Percentiles rank a stretch among this genome's conserved stretches.
These are phyloP conservation scores for Polytrichum formosum DNA, from an alignment of 225 moss, liverwort and hornwort genomes.

Conservation along the genomic window DNA sequence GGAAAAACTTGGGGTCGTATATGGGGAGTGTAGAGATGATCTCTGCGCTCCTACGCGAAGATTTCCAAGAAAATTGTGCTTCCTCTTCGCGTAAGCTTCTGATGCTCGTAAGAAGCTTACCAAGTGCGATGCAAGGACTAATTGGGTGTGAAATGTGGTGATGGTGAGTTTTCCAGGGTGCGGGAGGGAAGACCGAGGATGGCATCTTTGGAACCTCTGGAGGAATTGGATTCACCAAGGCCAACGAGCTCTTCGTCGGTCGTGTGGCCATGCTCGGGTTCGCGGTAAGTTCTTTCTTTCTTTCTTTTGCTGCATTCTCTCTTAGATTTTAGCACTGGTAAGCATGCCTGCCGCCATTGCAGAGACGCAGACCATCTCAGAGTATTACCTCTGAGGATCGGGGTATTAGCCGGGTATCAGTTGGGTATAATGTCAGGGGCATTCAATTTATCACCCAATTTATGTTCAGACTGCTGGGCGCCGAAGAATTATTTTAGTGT, in stretches of 20 bases:
- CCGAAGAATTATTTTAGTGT: too few relatives aligned
- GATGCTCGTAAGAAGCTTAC: not conserved
- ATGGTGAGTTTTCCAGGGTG: slow-evolving; percentile 9
- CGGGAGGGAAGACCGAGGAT: slow-evolving; percentile 21
- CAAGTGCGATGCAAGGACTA: not conserved
- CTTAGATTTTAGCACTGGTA: too few relatives aligned
- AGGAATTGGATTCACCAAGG: slow-evolving; percentile 86
- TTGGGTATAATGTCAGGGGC: too few relatives aligned
- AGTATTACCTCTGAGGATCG: too few relatives aligned
- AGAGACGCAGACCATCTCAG: too few relatives aligned
- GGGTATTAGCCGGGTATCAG: too few relatives aligned
- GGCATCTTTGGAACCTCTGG: slow-evolving; percentile 82
- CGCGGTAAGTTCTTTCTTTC: slow-evolving; percentile 38
- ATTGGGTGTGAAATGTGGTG: not conserved
- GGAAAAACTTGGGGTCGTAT: not conserved
- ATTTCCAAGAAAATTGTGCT: not conserved
- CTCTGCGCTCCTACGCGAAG: too few relatives aligned
- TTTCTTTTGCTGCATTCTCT: too few relatives aligned
- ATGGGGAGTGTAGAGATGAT: too few relatives aligned
- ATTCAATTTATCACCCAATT: too few relatives aligned
- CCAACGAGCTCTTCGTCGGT: slow-evolving; percentile 86
- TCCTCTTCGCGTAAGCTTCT: not conserved
- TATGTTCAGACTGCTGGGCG: too few relatives aligned
- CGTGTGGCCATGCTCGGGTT: slow-evolving; percentile 89
- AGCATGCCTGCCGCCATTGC: too few relatives aligned